Percentiles rank a stretch among this genome's conserved stretches.
Conservation (phyloP, 768 basidiomycete species). For the Naganishia antarctica region DNA sequence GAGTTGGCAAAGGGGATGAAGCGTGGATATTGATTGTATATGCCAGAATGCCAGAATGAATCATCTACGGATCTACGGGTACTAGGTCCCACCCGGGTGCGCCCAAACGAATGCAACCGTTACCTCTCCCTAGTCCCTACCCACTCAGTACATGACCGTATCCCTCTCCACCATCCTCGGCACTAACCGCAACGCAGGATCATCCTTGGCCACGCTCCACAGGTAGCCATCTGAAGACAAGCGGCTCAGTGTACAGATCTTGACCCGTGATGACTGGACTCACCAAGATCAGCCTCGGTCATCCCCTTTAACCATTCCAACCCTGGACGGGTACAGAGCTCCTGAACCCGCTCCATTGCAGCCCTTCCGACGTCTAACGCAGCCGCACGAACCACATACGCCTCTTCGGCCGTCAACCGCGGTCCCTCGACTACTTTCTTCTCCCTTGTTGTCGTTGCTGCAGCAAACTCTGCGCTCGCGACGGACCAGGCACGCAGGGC, state of each 20-base stretch:
- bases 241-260: background rate
- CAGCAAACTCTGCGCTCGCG: background rate
- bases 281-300: slow-evolving; percentile 39
- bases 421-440: slow-evolving; percentile 53
- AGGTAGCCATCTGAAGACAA: slow-evolving; percentile 68
- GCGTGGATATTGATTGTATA: too few species aligned
- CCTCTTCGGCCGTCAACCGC: slow-evolving; percentile 58
- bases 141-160: slow-evolving; percentile 64
- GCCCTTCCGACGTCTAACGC: slow-evolving; percentile 73
- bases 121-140: background rate
- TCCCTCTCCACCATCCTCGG: slow-evolving; percentile 63
- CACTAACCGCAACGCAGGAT: slow-evolving; percentile 64
- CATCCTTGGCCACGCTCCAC: slow-evolving; percentile 76
- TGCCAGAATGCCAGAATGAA: too few species aligned
- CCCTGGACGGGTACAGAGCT: slow-evolving; percentile 45
- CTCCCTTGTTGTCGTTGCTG: background rate
- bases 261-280: background rate
- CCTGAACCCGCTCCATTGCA: slow-evolving; percentile 58
- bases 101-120: too few species aligned
- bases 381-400: slow-evolving; percentile 70
- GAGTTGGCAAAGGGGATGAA: too few species aligned
- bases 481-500: slow-evolving; percentile 18
- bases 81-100: too few species aligned
- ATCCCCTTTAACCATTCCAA: slow-evolving; percentile 58
- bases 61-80: too few species aligned